Evolutionary conservation across 1,139 yeast genomes (phyloP).

Genomic region (Pichia sp.): DNA sequence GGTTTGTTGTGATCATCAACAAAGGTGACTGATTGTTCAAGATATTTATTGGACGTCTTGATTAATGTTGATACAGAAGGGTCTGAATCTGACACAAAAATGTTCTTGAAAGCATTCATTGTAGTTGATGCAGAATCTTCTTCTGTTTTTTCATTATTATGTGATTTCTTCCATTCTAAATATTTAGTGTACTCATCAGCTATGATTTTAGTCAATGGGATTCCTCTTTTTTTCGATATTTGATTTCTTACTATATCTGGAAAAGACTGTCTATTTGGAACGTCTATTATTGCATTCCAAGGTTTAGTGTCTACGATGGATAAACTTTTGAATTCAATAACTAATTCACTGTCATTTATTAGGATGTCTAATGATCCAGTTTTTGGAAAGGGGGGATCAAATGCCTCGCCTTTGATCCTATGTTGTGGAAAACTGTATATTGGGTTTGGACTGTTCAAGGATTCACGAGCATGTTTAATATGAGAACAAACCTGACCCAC

Average conservation of each 20-base stretch:
- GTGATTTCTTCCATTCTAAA: conserved; percentile 20
- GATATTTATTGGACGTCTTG: conserved; percentile 23
- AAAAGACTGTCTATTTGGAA: conserved; percentile 22
- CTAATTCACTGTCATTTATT: conserved; percentile 28
- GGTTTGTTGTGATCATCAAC: conserved; percentile 24
- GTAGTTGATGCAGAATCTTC: conserved; percentile 2
- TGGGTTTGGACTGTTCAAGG: conserved; percentile 24
- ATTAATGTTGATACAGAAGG: conserved; percentile 26
- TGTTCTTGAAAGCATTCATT: conserved; percentile 6
- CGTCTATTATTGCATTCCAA: conserved; percentile 28
- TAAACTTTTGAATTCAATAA: conserved; percentile 27
- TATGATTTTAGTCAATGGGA: conserved; percentile 26
- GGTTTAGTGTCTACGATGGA: conserved; percentile 25
- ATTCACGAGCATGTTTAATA: conserved; percentile 23
- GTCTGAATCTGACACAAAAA: conserved; percentile 21
- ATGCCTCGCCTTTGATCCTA: conserved; percentile 17
- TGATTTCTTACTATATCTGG: conserved; percentile 27
- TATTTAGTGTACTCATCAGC: conserved; percentile 27
- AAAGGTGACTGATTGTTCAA: conserved; percentile 27
- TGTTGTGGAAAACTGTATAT: conserved; percentile 27
- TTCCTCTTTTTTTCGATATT: conserved; percentile 26
- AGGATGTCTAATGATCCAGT: conserved; percentile 26
- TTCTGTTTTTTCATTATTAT: conserved; percentile 5
- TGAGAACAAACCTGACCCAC: conserved; percentile 23
- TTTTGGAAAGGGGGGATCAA: conserved; percentile 26